Base-by-base conservation (phyloP, 345 rosid genomes). In the Excoecaria cochinchinensis region DNA sequence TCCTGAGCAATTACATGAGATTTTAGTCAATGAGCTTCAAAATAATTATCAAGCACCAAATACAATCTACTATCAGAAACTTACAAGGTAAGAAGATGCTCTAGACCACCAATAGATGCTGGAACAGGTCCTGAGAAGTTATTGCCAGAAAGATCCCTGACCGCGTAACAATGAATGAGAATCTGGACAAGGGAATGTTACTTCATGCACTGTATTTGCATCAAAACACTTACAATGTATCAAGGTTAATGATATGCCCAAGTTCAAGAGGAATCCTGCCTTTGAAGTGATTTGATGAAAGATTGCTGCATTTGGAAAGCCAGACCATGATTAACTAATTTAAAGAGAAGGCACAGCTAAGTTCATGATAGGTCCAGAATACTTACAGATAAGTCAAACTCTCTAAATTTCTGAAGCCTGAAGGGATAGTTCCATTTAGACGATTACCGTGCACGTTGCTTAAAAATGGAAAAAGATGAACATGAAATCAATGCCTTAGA, bases 341-440 rank as follows among this genome's bases (percentile, higher is more conserved):
- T 11, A 38, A 39, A 19, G 42, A 16, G 44, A 53, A 70, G 0
- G 5, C 53, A 13, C 5, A 63, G 8, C 6, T 14, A 25, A 47
- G 38, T 58, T 5, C 21, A 5, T 8, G 7, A 15, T 3, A 6
- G 21, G 44, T 15, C 57, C 72, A 40, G 5, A 46, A 40, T 58
- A 78, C 98, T 81, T 86, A 96, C 99, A 96, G 78, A 82, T 90
- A 90, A 21, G 99, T 96, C 87, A 96, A 79, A 82, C 99, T 96
- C 75, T 85, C 89, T 0, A 93, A 88, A 73, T 88, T 83, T 60
- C 80, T 87, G 81, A 96, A 93, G n/a, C 91, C 87, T 7, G 86
- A 73, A 42, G 99, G 97, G 48, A 96, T 87, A 14, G 90, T 85
- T 63, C 98, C 98, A 76, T 21, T 96, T 62, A 93, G 81, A 53